Evolutionary conservation across 306 rosid species (phyloP).

Genomic region (Prunus campanulata): DNA sequence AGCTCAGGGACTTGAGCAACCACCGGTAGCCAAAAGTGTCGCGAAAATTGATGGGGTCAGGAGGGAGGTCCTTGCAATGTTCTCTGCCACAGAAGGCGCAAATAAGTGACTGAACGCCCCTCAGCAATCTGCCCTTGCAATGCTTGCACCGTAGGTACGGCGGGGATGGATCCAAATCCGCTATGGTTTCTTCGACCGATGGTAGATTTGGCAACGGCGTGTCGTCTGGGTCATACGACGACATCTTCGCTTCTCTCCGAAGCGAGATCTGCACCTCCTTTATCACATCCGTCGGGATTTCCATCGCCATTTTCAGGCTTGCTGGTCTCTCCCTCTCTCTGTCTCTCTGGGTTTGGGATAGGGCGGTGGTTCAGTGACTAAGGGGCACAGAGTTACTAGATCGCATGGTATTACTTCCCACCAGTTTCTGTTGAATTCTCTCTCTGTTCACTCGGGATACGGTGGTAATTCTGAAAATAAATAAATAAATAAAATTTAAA

Average conservation of each 20-base stretch:
- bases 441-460: too few relatives aligned
- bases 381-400: neutral
- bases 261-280: conserved; percentile 60
- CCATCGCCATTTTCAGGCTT: conserved; percentile 57
- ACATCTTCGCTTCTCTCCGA: conserved; percentile 57
- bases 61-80: conserved; percentile 56
- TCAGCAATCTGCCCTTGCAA: conserved; percentile 72
- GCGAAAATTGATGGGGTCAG: conserved; percentile 69
- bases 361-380: neutral
- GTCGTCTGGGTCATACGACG: conserved; percentile 64
- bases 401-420: neutral
- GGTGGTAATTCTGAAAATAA: too few relatives aligned
- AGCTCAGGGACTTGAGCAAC: conserved; percentile 66
- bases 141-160: conserved; percentile 71
- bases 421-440: neutral
- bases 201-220: conserved; percentile 54
- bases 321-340: neutral
- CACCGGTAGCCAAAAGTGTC: conserved; percentile 65
- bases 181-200: conserved; percentile 54
- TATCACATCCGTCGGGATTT: conserved; percentile 68
- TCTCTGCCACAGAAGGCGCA: conserved; percentile 77
- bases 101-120: conserved; percentile 54
- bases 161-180: conserved; percentile 75
- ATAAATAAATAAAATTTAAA: too few relatives aligned
- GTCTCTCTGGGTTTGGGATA: neutral